Percentiles rank a stretch among this genome's conserved stretches.
phyloP scores from a whole-genome alignment of 139 green algal genomes.

The Chlamydomonas sp. region DNA sequence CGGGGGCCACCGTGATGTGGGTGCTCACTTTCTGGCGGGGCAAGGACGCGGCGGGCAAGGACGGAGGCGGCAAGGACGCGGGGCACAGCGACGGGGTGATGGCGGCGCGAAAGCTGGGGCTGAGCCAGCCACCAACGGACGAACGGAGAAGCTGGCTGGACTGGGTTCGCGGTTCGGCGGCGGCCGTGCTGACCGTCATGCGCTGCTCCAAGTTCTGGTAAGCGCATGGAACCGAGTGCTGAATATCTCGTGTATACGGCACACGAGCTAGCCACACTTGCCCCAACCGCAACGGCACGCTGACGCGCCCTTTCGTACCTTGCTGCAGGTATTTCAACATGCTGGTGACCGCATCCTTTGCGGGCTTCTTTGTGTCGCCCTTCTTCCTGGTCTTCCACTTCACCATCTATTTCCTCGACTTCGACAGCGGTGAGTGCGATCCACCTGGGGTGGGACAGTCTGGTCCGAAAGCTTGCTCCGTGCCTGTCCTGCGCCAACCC shows the following conservation, averaged over 20 bases:
- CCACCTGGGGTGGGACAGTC: neutral
- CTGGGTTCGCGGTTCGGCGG: neutral
- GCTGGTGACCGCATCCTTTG: conserved; percentile 32
- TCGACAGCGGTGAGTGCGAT: conserved; percentile 30
- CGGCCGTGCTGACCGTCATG: neutral
- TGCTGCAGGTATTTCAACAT: conserved; percentile 29
- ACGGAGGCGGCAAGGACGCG: neutral
- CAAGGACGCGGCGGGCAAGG: neutral
- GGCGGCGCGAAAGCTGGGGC: neutral
- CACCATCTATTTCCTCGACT: conserved; percentile 48
- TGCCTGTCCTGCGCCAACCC: neutral
- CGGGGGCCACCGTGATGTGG: neutral
- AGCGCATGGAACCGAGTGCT: too few relatives aligned
- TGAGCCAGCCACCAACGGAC: neutral
- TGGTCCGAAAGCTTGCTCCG: too few relatives aligned
- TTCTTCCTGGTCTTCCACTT: conserved; percentile 52
- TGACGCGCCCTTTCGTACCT: neutral
- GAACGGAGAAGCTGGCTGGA: neutral
- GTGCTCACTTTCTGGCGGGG: neutral
- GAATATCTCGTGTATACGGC: too few relatives aligned
- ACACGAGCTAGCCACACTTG: too few relatives aligned
- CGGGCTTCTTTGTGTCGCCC: conserved; percentile 38
- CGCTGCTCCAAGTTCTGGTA: conserved; percentile 30
- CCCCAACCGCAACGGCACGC: too few relatives aligned
- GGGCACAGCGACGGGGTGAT: neutral